Evolutionary conservation across 495 filamentous ascomycete genomes (phyloP).

Genomic region (Endocarpon pusillum): DNA sequence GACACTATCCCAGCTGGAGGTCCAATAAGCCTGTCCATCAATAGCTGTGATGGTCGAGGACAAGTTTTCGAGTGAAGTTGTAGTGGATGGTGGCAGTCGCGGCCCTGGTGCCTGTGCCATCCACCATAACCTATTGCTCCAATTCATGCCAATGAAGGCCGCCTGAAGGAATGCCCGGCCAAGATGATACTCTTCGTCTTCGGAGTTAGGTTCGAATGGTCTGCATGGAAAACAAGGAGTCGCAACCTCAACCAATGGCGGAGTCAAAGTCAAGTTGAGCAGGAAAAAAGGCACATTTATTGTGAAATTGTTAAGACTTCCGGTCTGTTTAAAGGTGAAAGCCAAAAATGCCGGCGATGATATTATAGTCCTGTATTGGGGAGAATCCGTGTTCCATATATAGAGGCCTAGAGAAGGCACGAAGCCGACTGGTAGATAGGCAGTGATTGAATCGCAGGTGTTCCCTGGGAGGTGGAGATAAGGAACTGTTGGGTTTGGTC

Average conservation of each 20-base stretch:
- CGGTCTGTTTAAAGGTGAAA: slow-evolving; percentile 27
- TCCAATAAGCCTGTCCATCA: slow-evolving; percentile 25
- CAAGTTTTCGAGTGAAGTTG: slow-evolving; percentile 12
- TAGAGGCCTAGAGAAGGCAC: slow-evolving; percentile 25
- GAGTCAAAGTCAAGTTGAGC: slow-evolving; percentile 32
- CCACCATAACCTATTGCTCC: slow-evolving; percentile 26
- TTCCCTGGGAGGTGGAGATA: slow-evolving; percentile 32
- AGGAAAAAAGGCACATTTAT: slow-evolving; percentile 38
- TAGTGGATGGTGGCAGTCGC: slow-evolving; percentile 10
- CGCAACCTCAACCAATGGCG: slow-evolving; percentile 25
- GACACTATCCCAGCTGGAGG: slow-evolving; percentile 9
- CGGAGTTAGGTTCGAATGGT: slow-evolving; percentile 9
- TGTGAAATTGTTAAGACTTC: slow-evolving; percentile 18
- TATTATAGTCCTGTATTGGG: slow-evolving; percentile 24
- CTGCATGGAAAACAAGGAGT: slow-evolving; percentile 37
- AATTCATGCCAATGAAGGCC: slow-evolving; percentile 37
- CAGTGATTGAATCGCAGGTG: slow-evolving; percentile 32
- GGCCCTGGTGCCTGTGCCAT: slow-evolving; percentile 35
- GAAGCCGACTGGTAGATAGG: slow-evolving; percentile 27
- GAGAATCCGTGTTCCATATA: slow-evolving; percentile 29
- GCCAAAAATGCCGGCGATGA: slow-evolving; percentile 29
- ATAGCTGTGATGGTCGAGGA: slow-evolving; percentile 17
- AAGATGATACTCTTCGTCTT: slow-evolving; percentile 17
- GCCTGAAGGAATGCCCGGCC: slow-evolving; percentile 41
- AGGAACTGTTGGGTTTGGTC: slow-evolving; percentile 23